Base-by-base conservation (phyloP, 1,139 yeast genomes). In the Candida albicans region DNA sequence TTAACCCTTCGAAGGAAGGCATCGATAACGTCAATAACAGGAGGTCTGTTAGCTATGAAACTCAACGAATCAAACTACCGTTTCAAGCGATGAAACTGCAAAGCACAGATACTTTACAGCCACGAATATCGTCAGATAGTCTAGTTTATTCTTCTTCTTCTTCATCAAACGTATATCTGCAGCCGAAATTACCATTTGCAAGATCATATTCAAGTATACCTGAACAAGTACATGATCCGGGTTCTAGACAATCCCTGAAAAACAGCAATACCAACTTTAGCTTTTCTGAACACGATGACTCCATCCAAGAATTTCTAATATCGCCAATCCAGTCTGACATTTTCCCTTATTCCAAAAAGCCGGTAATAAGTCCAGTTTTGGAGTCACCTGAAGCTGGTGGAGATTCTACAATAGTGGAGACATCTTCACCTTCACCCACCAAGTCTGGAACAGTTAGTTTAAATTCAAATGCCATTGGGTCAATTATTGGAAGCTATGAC, bases 401-500 rank as follows among this genome's bases (percentile, higher is more conserved):
- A 8, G 49, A 42, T 12, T 40, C 49, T 5, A 37, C 41, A 18
- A 41, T 37, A n/a, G 13, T 33, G 13, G 36, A 31, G 2, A 13
- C 39, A 2, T 44, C 48, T 1, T 44, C 48, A 11, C 41, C 46
- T 10, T 47, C 52, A 2, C 52, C 52, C 6, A 42, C 52, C 8
- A 49, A 49, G 38, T 47, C 50, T 25, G 39, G 35, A 7, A 33
- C 49, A 14, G 38, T 41, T 2, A 49, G 51, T 41, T 33, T 46
- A 9, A 44, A 39, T 30, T 52, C 59, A 15, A 53, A 50, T 37
- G 45, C 48, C 6, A 39, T 65, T 2, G 67, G 65, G 4, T 66
- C 61, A 60, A 62, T 67, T 13, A 59, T 67, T 24, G 66, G 67
- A 8, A 61, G 61, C 13, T 67, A 66, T 48, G 55, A 61, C 41